Conservation (phyloP, 805 yeast species). For the Isabelozyma heimii region DNA sequence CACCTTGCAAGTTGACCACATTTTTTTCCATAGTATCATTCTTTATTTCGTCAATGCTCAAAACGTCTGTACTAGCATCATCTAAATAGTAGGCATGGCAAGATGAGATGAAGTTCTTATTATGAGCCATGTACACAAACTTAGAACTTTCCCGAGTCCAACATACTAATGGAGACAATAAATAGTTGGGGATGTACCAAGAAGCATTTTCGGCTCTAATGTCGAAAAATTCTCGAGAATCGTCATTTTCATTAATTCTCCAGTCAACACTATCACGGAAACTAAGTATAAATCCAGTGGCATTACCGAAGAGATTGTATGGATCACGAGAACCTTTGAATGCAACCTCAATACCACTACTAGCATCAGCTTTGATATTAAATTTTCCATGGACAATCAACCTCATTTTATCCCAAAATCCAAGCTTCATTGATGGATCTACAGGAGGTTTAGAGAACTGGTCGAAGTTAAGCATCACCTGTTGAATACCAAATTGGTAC, state of each 20-base stretch:
- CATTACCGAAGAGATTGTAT: slow-evolving; percentile 59
- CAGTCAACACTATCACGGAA: slow-evolving; percentile 65
- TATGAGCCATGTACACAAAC: slow-evolving; percentile 45
- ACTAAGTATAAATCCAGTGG: slow-evolving; percentile 75
- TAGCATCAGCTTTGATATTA: slow-evolving; percentile 47
- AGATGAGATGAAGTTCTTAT: slow-evolving; percentile 41
- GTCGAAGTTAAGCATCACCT: slow-evolving; percentile 72
- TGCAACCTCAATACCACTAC: slow-evolving; percentile 52
- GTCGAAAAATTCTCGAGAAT: slow-evolving; percentile 65
- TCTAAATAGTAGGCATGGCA: slow-evolving; percentile 50
- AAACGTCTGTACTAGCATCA: slow-evolving; percentile 9
- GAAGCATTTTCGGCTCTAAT: slow-evolving; percentile 60
- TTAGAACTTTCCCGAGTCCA: slow-evolving; percentile 56
- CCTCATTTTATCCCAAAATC: slow-evolving; percentile 91
- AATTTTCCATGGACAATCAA: slow-evolving; percentile 73
- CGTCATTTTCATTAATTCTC: slow-evolving; percentile 61
- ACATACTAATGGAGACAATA: slow-evolving; percentile 46
- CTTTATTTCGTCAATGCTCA: slow-evolving; percentile 2
- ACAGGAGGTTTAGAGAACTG: slow-evolving; percentile 85
- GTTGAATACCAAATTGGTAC: slow-evolving; percentile 80
- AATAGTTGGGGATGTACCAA: slow-evolving; percentile 76
- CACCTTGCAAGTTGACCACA: slow-evolving; percentile 59
- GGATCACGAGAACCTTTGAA: slow-evolving; percentile 81
- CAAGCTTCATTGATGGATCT: slow-evolving; percentile 81
- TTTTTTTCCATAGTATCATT: slow-evolving; percentile 43